Conservation (phyloP, 2,329 filamentous ascomycete species). For the Bipolaris victoriae region DNA sequence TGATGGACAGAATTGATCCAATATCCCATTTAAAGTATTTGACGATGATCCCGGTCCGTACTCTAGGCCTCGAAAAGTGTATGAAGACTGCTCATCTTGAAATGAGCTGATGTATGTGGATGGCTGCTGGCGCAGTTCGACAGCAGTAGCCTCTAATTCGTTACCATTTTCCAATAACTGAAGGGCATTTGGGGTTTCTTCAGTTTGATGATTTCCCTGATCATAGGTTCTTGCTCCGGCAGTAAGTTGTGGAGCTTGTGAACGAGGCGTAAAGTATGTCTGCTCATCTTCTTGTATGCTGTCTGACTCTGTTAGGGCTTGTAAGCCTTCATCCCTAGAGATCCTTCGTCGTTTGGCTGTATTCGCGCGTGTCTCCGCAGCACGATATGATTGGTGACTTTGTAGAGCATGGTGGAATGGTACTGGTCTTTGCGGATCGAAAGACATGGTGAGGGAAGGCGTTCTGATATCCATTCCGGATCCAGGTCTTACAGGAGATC, state of each 20-base stretch:
- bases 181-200: not conserved
- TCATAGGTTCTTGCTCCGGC: not conserved
- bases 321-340: not conserved
- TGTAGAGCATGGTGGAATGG: not conserved
- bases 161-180: slow-evolving; percentile 29
- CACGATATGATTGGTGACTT: not conserved
- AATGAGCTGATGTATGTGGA: not conserved
- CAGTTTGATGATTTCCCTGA: not conserved
- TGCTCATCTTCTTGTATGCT: no score
- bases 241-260: not conserved
- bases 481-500: not conserved
- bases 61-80: not conserved
- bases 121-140: not conserved
- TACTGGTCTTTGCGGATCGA: not conserved
- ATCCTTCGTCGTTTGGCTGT: not conserved
- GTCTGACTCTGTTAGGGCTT: not conserved
- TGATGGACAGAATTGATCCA: not conserved
- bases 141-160: not conserved
- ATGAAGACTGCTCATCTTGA: not conserved
- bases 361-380: not conserved
- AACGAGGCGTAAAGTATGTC: no score
- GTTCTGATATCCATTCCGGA: not conserved
- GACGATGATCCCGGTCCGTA: not conserved
- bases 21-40: not conserved
- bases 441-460: not conserved